Evolutionary conservation across 2,329 filamentous ascomycete genomes (phyloP).

Genomic region (Ascomycota sp.): DNA sequence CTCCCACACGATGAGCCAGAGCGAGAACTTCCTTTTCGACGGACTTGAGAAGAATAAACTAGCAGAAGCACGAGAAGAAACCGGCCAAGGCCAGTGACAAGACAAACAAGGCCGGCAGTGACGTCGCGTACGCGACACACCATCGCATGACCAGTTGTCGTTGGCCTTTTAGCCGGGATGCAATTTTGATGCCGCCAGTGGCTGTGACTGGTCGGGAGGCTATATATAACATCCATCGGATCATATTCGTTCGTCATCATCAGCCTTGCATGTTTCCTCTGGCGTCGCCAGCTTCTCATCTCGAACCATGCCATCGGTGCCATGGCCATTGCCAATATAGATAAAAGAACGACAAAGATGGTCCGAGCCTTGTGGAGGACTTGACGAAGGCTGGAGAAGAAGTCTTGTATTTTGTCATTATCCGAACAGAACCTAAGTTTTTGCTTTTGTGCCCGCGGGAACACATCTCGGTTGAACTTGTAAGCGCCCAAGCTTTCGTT

Average conservation of each 20-base stretch:
- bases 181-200: conserved; percentile 47
- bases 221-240: conserved; percentile 72
- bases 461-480: conserved; percentile 54
- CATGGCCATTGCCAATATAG: conserved; percentile 51
- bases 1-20: conserved; percentile 52
- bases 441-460: conserved; percentile 71
- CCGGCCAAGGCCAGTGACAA: conserved; percentile 66
- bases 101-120: conserved; percentile 66
- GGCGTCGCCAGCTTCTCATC: conserved; percentile 53
- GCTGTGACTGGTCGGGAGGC: conserved; percentile 63
- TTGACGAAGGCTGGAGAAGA: conserved; percentile 55
- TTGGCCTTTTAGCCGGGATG: conserved; percentile 41
- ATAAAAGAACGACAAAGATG: conserved; percentile 56
- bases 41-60: conserved; percentile 54
- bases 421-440: conserved; percentile 73
- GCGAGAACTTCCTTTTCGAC: conserved; percentile 59
- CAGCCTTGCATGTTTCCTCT: conserved; percentile 48
- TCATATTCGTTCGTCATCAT: conserved; percentile 50
- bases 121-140: conserved; percentile 75
- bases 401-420: conserved; percentile 60
- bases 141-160: conserved; percentile 59
- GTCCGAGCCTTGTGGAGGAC: conserved; percentile 49
- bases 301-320: conserved; percentile 66
- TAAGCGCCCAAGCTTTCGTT: conserved; percentile 53
- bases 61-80: conserved; percentile 63